Evolutionary conservation across 345 rosid species (phyloP), one percentile per base, ranked within the genome.

Genomic region (Acer saccharum): DNA sequence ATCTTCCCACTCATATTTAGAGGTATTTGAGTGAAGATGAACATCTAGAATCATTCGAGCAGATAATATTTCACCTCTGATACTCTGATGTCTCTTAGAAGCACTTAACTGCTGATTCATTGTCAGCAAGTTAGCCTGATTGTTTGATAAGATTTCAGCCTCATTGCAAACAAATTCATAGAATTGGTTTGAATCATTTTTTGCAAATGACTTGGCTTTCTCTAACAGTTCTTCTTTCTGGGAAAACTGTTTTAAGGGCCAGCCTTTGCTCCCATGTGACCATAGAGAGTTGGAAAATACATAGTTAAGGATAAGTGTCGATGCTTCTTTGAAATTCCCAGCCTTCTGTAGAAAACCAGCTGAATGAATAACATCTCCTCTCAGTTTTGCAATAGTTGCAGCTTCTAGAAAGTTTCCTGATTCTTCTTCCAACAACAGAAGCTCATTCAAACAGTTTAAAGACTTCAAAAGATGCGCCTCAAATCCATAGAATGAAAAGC

Each of bases 241-340:
- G 3, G 16, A 10, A 75, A 85, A 85, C 55, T 66, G 83, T 81
- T 85, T 84, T 41, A 85, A 76, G 4, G 88, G 90, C 90, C 92
- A 89, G 6, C 87, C 92, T 27, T 57, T 71, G 78, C 80, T 68
- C 72, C 84, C 82, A 50, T 60, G 48, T 27, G 70, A 65, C 92
- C 90, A 89, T 4, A 89, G 83, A 48, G 92, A 87, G 75, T 57
- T 75, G 12, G 78, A 80, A 58, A 85, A 29, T 13, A 87, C 81
- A 77, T 65, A 80, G 78, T 80, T 77, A 2, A 89, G 77, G 55
- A 83, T 62, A 25, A 77, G 80, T 71, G 48, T 65, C 0, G 86
- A 50, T 18, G 92, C 87, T 46, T 85, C 84, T 16, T 72, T 77
- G 67, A 74, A 77, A 43, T 65, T 57, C 11, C 80, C 68, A 9